Percentiles rank a stretch among this genome's conserved stretches.
phyloP scores from a whole-genome alignment of 768 basidiomycete species.

The Hebeloma cylindrosporum region DNA sequence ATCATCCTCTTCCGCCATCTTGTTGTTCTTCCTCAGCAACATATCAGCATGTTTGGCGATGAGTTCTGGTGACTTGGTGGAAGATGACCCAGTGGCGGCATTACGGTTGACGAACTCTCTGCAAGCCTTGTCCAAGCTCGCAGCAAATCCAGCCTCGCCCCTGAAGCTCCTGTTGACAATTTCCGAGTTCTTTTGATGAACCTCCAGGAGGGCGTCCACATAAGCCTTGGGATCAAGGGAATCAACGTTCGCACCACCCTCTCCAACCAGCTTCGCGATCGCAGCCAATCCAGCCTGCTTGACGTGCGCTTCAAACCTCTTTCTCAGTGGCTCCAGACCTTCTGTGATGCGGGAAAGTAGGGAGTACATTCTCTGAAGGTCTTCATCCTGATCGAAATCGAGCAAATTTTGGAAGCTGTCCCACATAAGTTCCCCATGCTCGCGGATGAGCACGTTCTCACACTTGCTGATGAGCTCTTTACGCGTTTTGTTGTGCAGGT shows the following conservation, averaged over 20 bases:
- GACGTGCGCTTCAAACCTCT: conserved; percentile 95
- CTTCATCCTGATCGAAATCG: conserved; percentile 95
- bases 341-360: conserved; percentile 91
- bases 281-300: conserved; percentile 86
- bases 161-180: conserved; percentile 91
- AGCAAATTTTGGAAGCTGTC: conserved; percentile 92
- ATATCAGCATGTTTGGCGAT: conserved; percentile 94
- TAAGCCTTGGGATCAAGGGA: conserved; percentile 92
- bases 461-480: conserved; percentile 85
- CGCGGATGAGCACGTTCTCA: conserved; percentile 91
- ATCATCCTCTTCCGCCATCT: conserved; percentile 93
- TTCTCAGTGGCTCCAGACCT: conserved; percentile 90
- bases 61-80: conserved; percentile 91
- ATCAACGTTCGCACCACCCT: conserved; percentile 59
- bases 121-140: conserved; percentile 95
- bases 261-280: conserved; percentile 75
- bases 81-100: conserved; percentile 83
- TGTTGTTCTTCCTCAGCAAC: conserved; percentile 92
- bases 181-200: conserved; percentile 92
- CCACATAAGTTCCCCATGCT: conserved; percentile 89
- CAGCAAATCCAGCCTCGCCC: conserved; percentile 94
- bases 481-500: conserved; percentile 88
- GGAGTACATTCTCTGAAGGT: conserved; percentile 95
- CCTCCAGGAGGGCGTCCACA: conserved; percentile 89
- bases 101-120: conserved; percentile 96